These are phyloP conservation scores for Globisporangium cederbergense DNA, from an alignment of 352 stramenopile species.

Conservation along the genomic window DNA sequence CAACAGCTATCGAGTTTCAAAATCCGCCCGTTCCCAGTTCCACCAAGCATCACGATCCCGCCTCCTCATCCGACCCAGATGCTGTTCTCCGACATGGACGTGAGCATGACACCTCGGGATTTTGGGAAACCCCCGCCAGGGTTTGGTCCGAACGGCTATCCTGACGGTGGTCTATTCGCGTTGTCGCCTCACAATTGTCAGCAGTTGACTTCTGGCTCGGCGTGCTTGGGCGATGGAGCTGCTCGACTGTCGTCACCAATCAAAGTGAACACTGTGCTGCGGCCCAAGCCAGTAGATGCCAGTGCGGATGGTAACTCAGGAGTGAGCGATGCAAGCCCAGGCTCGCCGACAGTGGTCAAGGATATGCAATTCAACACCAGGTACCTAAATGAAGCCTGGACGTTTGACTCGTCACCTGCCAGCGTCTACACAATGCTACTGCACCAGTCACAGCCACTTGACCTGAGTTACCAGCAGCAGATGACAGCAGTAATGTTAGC, in stretches of 20 bases:
- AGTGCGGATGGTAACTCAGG: neutral
- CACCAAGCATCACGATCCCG: neutral
- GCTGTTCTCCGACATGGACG: neutral
- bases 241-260: constrained; percentile 1
- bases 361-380: constrained; percentile 4
- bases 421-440: constrained; percentile 14
- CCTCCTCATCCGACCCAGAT: neutral
- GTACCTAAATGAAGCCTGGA: constrained; percentile 7
- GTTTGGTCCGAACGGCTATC: neutral
- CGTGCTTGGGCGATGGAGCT: neutral
- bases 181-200: neutral
- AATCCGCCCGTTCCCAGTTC: constrained; percentile 1
- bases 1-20: neutral
- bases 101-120: constrained; percentile 2
- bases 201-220: neutral
- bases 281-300: neutral
- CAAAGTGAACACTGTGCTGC: constrained; percentile 2
- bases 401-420: constrained; percentile 5
- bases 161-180: neutral
- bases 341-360: neutral
- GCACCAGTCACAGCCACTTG: constrained; percentile 8
- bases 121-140: neutral
- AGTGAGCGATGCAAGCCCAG: constrained; percentile 1
- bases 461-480: constrained; percentile 13
- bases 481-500: constrained; percentile 1